phyloP scores from a whole-genome alignment of 441 rosid genomes.

The Melastoma candidum region DNA sequence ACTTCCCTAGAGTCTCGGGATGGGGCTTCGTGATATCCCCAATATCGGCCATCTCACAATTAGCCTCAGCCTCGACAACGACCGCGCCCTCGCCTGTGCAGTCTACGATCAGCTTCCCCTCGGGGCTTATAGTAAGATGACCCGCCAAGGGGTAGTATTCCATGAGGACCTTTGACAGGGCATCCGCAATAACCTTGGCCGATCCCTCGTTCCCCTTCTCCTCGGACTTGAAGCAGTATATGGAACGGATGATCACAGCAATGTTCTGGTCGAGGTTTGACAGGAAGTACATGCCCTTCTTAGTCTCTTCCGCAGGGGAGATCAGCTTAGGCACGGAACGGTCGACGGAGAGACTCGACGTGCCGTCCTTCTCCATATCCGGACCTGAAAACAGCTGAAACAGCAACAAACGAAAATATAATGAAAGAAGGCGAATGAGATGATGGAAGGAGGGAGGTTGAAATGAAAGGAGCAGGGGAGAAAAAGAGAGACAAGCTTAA shows the following conservation, averaged over 20 bases:
- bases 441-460: too few species aligned
- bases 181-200: slow-evolving; percentile 39
- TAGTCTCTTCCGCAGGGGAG: slow-evolving; percentile 50
- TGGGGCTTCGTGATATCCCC: slow-evolving; percentile 56
- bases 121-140: slow-evolving; percentile 53
- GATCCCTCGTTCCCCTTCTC: slow-evolving; percentile 57
- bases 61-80: slow-evolving; percentile 77
- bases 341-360: slow-evolving; percentile 31
- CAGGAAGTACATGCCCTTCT: slow-evolving; percentile 58
- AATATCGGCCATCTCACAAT: slow-evolving; percentile 37
- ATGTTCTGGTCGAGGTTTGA: slow-evolving; percentile 82
- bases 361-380: not conserved
- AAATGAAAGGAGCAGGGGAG: too few species aligned
- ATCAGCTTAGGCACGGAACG: slow-evolving; percentile 41
- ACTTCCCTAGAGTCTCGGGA: slow-evolving; percentile 58
- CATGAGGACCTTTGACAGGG: slow-evolving; percentile 63
- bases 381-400: too few species aligned
- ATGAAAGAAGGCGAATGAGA: too few species aligned
- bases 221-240: slow-evolving; percentile 65
- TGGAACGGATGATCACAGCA: slow-evolving; percentile 55
- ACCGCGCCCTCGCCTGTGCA: slow-evolving; percentile 81
- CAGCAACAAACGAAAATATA: too few species aligned
- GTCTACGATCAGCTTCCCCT: slow-evolving; percentile 60
- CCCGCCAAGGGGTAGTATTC: slow-evolving; percentile 72
- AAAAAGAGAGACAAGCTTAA: too few species aligned